Percentiles rank a stretch among this genome's conserved stretches.
phyloP scores from a whole-genome alignment of 2,329 filamentous ascomycete species.

The Colletotrichum incanum region DNA sequence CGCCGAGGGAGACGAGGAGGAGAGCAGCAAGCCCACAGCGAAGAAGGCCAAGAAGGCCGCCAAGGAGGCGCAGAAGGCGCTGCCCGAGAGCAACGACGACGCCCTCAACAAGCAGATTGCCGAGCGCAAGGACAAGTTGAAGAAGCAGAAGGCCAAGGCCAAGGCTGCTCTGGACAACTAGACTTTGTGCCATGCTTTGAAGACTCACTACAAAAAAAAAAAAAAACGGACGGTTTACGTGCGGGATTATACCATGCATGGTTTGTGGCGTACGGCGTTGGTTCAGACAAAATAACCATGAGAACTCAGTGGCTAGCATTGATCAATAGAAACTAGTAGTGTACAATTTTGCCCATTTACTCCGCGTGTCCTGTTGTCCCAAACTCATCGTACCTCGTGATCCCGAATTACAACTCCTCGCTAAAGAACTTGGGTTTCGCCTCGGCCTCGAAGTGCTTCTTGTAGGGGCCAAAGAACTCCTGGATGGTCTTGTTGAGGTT shows the following conservation, averaged over 20 bases:
- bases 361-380: neutral
- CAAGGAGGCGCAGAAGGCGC: slow-evolving; percentile 39
- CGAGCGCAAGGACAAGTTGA: slow-evolving; percentile 71
- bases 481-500: slow-evolving; percentile 76
- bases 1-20: slow-evolving; percentile 51
- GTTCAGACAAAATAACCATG: slow-evolving; percentile 39
- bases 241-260: slow-evolving; percentile 45
- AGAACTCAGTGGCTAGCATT: slow-evolving; percentile 25
- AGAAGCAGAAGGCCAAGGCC: slow-evolving; percentile 72
- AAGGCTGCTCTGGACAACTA: slow-evolving; percentile 66
- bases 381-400: neutral
- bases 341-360: slow-evolving; percentile 36
- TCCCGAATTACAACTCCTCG: slow-evolving; percentile 56
- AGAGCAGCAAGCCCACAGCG: slow-evolving; percentile 54
- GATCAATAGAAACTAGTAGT: slow-evolving; percentile 39
- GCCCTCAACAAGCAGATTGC: slow-evolving; percentile 72
- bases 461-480: slow-evolving; percentile 74
- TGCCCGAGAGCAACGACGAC: slow-evolving; percentile 64
- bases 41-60: slow-evolving; percentile 57
- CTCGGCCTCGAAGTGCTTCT: slow-evolving; percentile 54
- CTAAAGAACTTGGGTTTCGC: slow-evolving; percentile 45
- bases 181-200: slow-evolving; percentile 31
- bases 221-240: slow-evolving; percentile 24
- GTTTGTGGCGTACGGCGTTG: slow-evolving; percentile 45
- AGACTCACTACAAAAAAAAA: slow-evolving; percentile 8